Base-by-base conservation (phyloP, 2,329 filamentous ascomycete genomes). In the Colletotrichum navitas region DNA sequence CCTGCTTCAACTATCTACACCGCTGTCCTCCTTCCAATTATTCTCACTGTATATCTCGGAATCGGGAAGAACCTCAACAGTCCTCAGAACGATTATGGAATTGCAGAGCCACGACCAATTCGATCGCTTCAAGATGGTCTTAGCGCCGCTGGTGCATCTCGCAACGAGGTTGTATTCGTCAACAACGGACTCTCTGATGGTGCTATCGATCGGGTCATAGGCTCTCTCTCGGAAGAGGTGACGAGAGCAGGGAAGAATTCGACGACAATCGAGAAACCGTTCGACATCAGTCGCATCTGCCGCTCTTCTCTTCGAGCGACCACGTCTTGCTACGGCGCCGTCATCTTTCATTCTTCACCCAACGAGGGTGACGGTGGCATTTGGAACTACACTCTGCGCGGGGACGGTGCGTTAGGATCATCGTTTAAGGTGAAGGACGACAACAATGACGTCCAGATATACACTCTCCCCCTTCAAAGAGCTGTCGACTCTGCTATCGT, bases 11-110 rank as follows among this genome's bases (percentile, higher is more conserved):
- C 89, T 1, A 72, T 86, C 56, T 81, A 89, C 73, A 87, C 89
- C 75, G 87, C 89, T 3, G 85, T 92, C 51, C 36, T 91, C 21
- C 82, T 92, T 0, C 90, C 90, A 1, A 80, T 92, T 29, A 77
- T 87, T 41, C 81, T 92, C 58, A 85, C 88, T 49, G 80, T 86
- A 24, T 90, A 91, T 75, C 85, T 92, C 67, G 88, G 85, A 61
- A 95, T 92, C 79, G 92, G 93, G 12, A 91, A 93, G 75, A 94
- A 95, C 78, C 89, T 97, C 74, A 95, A 97, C 77, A 88, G 94
- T 4, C 92, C 94, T 0, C 92, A 93, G 1, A 92, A 92, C 1
- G 83, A 87, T 3, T 97, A 87, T 77, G 95, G 95, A 54, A 90
- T 97, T 74, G 92, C 91, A 55, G 79, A 85, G 0, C 80, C 89